phyloP scores from a whole-genome alignment of 352 stramenopile species.

The Lagenidium giganteum region DNA sequence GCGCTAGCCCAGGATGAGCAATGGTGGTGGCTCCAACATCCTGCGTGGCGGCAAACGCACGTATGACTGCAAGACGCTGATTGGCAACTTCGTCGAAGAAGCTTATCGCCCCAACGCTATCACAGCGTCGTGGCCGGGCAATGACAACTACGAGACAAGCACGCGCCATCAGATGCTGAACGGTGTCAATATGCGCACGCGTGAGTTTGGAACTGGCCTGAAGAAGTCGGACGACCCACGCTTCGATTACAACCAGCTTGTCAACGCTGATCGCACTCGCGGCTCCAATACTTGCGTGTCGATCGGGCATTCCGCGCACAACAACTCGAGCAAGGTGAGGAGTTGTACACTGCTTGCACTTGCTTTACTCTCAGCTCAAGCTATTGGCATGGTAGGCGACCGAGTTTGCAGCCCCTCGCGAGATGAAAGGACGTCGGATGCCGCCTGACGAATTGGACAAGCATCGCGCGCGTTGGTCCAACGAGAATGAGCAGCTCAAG shows the following conservation, averaged over 20 bases:
- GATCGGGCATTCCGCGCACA: slow-evolving; percentile 47
- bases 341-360: neutral
- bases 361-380: neutral
- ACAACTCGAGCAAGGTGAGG: slow-evolving; percentile 36
- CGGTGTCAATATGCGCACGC: slow-evolving; percentile 22
- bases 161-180: slow-evolving; percentile 52
- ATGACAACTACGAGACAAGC: slow-evolving; percentile 47
- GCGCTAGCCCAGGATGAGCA: too few species aligned
- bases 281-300: slow-evolving; percentile 45
- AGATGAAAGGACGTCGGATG: slow-evolving; percentile 45
- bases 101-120: slow-evolving; percentile 53
- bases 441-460: slow-evolving; percentile 42
- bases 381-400: slow-evolving; percentile 21
- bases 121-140: slow-evolving; percentile 31
- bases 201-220: slow-evolving; percentile 47
- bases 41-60: slow-evolving; percentile 71
- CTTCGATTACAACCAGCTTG: slow-evolving; percentile 66
- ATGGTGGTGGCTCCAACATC: slow-evolving; percentile 77
- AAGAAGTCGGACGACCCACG: slow-evolving; percentile 41
- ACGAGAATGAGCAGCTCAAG: slow-evolving; percentile 44
- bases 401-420: slow-evolving; percentile 58
- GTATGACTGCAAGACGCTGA: slow-evolving; percentile 73
- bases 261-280: slow-evolving; percentile 58
- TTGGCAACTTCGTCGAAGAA: slow-evolving; percentile 83
- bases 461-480: slow-evolving; percentile 57